A percentile compares a stretch with the other conserved stretches of the same genome.
Evolutionary conservation across 495 filamentous ascomycete genomes (phyloP).

Genomic region (Neurospora sp.): DNA sequence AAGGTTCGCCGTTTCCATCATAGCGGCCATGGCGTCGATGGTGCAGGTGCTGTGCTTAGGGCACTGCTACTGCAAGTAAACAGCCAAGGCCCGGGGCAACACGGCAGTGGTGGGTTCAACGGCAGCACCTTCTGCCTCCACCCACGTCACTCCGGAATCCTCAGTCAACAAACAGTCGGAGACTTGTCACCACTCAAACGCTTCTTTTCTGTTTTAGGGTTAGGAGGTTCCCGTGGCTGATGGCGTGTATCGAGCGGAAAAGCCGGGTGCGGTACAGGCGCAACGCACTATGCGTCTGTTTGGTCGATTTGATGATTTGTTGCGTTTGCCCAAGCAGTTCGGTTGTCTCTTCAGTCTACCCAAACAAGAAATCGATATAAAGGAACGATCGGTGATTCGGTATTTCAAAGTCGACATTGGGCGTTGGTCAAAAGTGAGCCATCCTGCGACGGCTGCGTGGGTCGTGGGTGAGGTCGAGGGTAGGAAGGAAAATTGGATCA

Average conservation of each 20-base stretch:
- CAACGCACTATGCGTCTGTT: not conserved
- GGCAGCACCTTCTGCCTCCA: not conserved
- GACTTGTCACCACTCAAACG: not conserved
- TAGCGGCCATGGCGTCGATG: slow-evolving; percentile 5
- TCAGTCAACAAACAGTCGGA: not conserved
- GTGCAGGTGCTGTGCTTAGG: not conserved
- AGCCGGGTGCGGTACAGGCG: not conserved
- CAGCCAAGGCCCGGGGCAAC: not conserved
- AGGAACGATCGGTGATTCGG: not conserved
- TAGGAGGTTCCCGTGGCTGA: not conserved
- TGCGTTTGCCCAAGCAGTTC: not conserved
- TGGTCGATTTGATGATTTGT: not conserved
- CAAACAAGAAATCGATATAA: not conserved
- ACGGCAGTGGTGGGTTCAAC: not conserved
- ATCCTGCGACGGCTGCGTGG: not conserved
- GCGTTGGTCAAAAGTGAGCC: not conserved
- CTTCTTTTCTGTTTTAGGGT: not conserved
- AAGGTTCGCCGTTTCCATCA: slow-evolving; percentile 26
- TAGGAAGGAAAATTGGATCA: not conserved
- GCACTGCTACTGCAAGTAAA: not conserved
- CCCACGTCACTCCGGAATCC: not conserved
- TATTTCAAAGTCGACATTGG: not conserved
- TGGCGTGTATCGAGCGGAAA: not conserved
- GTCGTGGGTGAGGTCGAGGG: not conserved
- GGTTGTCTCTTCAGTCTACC: not conserved